Percentiles rank a stretch among this genome's conserved stretches.
phyloP scores from a whole-genome alignment of 75 land plant genomes.

The Picea glauca region DNA sequence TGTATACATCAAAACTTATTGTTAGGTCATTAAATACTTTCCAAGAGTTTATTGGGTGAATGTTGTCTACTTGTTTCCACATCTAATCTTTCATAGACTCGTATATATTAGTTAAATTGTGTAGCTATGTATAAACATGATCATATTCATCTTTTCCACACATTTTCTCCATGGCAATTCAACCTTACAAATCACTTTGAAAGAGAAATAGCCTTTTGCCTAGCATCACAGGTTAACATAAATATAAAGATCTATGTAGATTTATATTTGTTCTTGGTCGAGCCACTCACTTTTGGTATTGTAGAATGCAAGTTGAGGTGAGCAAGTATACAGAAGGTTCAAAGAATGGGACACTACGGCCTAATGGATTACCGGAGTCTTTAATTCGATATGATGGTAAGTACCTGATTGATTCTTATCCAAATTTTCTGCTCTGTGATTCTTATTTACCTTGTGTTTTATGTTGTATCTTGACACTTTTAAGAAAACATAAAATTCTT shows the following conservation, averaged over 20 bases:
- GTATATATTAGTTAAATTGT: too few relatives aligned
- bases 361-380: slow-evolving; percentile 87
- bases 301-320: slow-evolving; percentile 99
- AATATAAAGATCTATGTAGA: not conserved
- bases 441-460: not conserved
- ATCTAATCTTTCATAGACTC: not conserved
- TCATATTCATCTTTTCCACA: not conserved
- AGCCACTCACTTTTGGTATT: not conserved
- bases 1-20: not conserved
- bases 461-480: not conserved
- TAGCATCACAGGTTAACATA: not conserved
- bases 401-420: not conserved
- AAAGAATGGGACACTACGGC: slow-evolving; percentile 69
- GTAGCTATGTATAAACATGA: not conserved
- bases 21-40: not conserved
- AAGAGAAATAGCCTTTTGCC: slow-evolving; percentile 3
- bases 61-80: not conserved
- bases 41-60: not conserved
- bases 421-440: not conserved
- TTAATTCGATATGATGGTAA: slow-evolving; percentile 92
- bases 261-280: not conserved
- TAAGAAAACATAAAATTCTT: not conserved
- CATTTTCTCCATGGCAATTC: not conserved
- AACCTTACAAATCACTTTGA: not conserved
- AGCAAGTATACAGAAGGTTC: slow-evolving; percentile 95